A percentile compares a stretch with the other conserved stretches of the same genome.
phyloP scores from a whole-genome alignment of 2,329 filamentous ascomycete species.

The Calonectria naviculata region DNA sequence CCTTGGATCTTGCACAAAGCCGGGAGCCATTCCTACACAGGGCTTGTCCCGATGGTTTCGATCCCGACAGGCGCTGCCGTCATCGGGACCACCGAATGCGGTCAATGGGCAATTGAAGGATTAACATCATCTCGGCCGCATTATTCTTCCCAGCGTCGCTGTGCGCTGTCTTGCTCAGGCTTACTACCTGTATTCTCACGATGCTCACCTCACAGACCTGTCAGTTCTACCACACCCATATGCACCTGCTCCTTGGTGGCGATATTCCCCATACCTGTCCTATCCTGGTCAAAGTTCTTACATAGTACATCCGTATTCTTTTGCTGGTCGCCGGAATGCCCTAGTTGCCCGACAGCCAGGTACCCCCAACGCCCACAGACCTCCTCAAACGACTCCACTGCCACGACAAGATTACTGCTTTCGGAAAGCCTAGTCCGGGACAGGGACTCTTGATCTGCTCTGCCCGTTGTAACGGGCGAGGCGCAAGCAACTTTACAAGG shows the following conservation, averaged over 20 bases:
- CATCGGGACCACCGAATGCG: neutral
- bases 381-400: slow-evolving; percentile 33
- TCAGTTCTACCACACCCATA: neutral
- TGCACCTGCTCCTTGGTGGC: neutral
- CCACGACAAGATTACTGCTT: slow-evolving; percentile 42
- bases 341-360: slow-evolving; percentile 33
- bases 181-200: neutral
- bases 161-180: neutral
- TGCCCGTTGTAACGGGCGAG: slow-evolving; percentile 30
- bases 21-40: slow-evolving; percentile 5
- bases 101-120: slow-evolving; percentile 6
- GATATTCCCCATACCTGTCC: neutral
- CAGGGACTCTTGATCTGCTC: slow-evolving; percentile 37
- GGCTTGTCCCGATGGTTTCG: neutral
- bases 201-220: neutral
- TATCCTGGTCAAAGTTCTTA: slow-evolving; percentile 17
- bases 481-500: slow-evolving; percentile 30
- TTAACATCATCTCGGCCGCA: neutral
- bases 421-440: slow-evolving; percentile 38
- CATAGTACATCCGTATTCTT: slow-evolving; percentile 27
- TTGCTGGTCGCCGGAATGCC: slow-evolving; percentile 26
- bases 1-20: slow-evolving; percentile 10
- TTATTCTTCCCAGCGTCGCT: neutral
- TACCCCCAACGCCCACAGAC: slow-evolving; percentile 28
- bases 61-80: neutral